Evolutionary conservation across 23 red algal genomes (phyloP), one percentile per base, ranked within the genome.

Genomic region (Chondrus crispus): DNA sequence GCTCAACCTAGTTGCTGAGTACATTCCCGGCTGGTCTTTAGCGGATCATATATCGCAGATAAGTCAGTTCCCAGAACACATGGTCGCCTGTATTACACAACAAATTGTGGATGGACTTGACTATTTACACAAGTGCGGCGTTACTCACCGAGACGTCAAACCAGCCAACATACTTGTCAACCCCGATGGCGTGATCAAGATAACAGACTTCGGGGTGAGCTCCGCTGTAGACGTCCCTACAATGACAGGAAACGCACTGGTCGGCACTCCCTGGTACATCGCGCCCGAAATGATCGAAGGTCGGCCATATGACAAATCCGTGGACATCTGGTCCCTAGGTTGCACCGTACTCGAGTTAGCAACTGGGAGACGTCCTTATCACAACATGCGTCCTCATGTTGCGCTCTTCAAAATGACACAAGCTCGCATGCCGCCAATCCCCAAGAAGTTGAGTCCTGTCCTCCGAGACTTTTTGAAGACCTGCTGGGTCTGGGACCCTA

Each of bases 241-340:
- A 41, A 81, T 93, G 82, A 87, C 81, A 44, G 90, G 93, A 24
- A 79, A 73, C 13, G 58, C 62, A 14, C 50, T 95, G 51, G 82
- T 81, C 46, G 93, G 93, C 16, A 92, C 93, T 32, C 93, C 93
- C 28, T 81, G 72, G 38, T 95, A 92, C 37, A 95, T 95, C 38
- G 93, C 93, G 2, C 93, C 93, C 16, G 93, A 95, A 54, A 95
- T 95, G 78, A 74, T 95, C 30, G 87, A 92, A 26, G 71, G 88
- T 18, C 84, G 88, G 44, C 68, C 93, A 46, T 88, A 89, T 35
- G 90, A 54, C 3, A 86, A 82, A 14, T 72, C 76, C 13, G 82
- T 95, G 16, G 93, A 95, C 78, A 91, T 95, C 36, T 95, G 93
- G 93, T 81, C 68, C 13, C 89, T 95, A 4, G 93, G 93, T 35